A percentile compares a stretch with the other conserved stretches of the same genome.
phyloP scores from a whole-genome alignment of 768 basidiomycete species.

The Boletus subcaerulescens region DNA sequence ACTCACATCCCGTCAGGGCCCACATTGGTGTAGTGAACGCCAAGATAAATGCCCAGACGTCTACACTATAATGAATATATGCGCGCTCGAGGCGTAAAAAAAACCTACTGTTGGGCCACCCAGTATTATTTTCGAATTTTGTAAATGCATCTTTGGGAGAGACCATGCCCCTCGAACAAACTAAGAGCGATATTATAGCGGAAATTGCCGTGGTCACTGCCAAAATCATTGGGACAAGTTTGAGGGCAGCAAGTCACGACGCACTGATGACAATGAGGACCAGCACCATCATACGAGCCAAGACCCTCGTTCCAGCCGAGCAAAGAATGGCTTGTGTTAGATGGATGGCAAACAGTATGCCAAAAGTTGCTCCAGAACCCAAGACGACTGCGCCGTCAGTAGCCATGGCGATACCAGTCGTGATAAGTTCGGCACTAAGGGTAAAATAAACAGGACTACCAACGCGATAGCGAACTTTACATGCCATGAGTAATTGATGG shows the following conservation, averaged over 20 bases:
- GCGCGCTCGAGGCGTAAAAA: not conserved
- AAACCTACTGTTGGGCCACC: conserved; percentile 20
- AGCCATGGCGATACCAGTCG: conserved; percentile 21
- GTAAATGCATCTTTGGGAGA: conserved; percentile 19
- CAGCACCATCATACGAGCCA: conserved; percentile 23
- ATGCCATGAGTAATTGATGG: conserved; percentile 20
- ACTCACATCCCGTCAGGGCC: conserved; percentile 15
- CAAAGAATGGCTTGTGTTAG: conserved; percentile 19
- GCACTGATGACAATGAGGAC: conserved; percentile 10
- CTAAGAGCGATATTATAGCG: conserved; percentile 13
- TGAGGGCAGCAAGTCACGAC: not conserved
- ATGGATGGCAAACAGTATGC: conserved; percentile 20
- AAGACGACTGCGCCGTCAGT: conserved; percentile 21
- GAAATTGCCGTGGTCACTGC: conserved; percentile 14
- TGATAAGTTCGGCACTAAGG: conserved; percentile 17
- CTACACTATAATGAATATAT: not conserved
- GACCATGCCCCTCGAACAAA: conserved; percentile 16
- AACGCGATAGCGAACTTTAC: not conserved
- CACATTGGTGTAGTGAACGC: conserved; percentile 29
- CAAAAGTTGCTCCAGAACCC: conserved; percentile 18
- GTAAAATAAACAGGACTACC: not conserved
- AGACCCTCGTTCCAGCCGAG: conserved; percentile 19
- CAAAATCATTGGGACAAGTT: not conserved
- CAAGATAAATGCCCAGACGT: conserved; percentile 25
- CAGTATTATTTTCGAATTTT: conserved; percentile 27